Evolutionary conservation across 164 flowering plant species (phyloP).

Genomic region (Piper longum): DNA sequence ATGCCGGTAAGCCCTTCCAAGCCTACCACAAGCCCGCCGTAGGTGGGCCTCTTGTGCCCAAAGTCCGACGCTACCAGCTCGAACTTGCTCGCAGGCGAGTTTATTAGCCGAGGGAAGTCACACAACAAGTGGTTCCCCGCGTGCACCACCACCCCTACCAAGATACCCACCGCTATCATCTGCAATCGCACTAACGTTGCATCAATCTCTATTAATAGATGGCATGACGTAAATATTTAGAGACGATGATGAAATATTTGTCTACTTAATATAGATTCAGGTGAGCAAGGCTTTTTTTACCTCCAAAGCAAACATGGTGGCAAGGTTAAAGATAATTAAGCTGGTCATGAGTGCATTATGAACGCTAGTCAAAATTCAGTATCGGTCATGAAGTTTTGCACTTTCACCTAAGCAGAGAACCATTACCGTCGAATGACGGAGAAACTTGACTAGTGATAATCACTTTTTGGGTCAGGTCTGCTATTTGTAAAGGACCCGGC

Average conservation of each 20-base stretch:
- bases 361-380: neutral
- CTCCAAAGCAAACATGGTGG: too few relatives aligned
- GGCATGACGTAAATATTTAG: too few relatives aligned
- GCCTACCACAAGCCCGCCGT: constrained; percentile 31
- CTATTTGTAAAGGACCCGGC: too few relatives aligned
- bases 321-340: neutral
- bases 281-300: neutral
- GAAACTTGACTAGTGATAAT: too few relatives aligned
- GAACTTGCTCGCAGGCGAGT: constrained; percentile 42
- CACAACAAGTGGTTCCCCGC: constrained; percentile 69
- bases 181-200: constrained; percentile 10
- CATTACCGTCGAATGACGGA: too few relatives aligned
- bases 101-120: constrained; percentile 64
- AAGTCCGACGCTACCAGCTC: constrained; percentile 45
- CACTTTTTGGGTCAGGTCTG: too few relatives aligned
- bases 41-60: constrained; percentile 43
- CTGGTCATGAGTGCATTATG: neutral
- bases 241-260: too few relatives aligned
- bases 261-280: too few relatives aligned
- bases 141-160: constrained; percentile 43
- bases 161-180: constrained; percentile 65
- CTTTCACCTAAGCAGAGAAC: neutral
- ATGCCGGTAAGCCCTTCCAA: constrained; percentile 70
- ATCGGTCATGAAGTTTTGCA: neutral
- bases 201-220: neutral